phyloP scores from a whole-genome alignment of 1,284 basidiomycete genomes.

The Ceratobasidium sp. region DNA sequence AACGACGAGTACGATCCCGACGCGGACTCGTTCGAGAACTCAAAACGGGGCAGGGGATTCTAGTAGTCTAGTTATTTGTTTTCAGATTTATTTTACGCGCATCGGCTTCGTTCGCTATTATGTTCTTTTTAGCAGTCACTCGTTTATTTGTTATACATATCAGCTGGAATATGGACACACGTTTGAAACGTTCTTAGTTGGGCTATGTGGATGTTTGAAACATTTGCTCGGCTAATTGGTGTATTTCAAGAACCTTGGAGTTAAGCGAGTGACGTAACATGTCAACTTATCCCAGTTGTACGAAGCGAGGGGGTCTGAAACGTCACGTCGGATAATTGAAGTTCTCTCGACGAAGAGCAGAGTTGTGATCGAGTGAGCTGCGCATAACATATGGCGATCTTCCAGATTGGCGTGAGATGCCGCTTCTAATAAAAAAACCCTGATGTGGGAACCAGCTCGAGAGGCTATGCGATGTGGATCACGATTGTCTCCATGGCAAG shows the following conservation, averaged over 20 bases:
- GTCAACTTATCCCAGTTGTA: not conserved
- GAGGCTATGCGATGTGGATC: not conserved
- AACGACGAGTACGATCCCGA: not conserved
- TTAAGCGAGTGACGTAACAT: not conserved
- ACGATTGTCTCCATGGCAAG: not conserved
- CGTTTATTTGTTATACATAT: not conserved
- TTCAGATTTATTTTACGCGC: not conserved
- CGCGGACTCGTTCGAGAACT: conserved; percentile 13
- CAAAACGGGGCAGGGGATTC: not conserved
- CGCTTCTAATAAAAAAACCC: not conserved
- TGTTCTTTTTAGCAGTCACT: not conserved
- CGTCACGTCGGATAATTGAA: not conserved
- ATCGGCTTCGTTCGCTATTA: not conserved
- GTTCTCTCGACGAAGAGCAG: not conserved
- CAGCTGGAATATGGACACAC: not conserved
- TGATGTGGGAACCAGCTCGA: not conserved
- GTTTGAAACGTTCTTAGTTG: conserved; percentile 14
- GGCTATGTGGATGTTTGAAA: not conserved
- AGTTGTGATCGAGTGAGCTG: not conserved
- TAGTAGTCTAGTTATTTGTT: not conserved
- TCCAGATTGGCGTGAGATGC: not conserved
- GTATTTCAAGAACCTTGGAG: not conserved
- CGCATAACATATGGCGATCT: not conserved
- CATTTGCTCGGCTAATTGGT: not conserved
- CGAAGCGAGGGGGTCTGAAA: not conserved